These are phyloP conservation scores for Talaromyces sp. DNA, from an alignment of 2,329 filamentous ascomycete species.

Conservation along the genomic window DNA sequence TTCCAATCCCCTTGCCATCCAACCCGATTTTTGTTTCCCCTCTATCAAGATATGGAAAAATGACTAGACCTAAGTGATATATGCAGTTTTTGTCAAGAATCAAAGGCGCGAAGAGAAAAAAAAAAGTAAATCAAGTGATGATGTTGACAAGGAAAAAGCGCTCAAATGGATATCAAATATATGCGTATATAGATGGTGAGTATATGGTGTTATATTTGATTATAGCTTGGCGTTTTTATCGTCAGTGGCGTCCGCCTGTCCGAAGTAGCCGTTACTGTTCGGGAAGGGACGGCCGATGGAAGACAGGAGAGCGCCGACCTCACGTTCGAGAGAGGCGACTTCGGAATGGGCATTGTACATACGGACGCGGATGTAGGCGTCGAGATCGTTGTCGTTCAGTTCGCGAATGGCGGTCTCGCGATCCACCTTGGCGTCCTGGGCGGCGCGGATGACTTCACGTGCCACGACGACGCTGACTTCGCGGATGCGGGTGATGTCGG, in stretches of 20 bases:
- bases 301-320: conserved; percentile 44
- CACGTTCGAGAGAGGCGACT: conserved; percentile 45
- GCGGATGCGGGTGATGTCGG: conserved; percentile 82
- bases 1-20: neutral
- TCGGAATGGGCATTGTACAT: conserved; percentile 51
- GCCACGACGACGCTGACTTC: conserved; percentile 84
- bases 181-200: neutral
- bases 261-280: conserved; percentile 1
- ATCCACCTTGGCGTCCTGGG: conserved; percentile 72
- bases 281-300: conserved; percentile 23
- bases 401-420: conserved; percentile 44
- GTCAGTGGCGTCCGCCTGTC: neutral
- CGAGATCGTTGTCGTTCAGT: conserved; percentile 43
- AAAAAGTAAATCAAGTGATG: neutral
- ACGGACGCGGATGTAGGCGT: conserved; percentile 46
- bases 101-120: no score
- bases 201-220: conserved; percentile 6
- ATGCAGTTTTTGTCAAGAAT: no score
- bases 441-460: conserved; percentile 87
- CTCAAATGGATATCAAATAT: conserved; percentile 10
- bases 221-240: conserved; percentile 14
- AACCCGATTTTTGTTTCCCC: neutral
- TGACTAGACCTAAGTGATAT: neutral
- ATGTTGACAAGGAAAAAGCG: neutral
- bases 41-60: neutral